Base-by-base conservation (phyloP, 495 filamentous ascomycete species). In the Thermochaetoides thermophila region DNA sequence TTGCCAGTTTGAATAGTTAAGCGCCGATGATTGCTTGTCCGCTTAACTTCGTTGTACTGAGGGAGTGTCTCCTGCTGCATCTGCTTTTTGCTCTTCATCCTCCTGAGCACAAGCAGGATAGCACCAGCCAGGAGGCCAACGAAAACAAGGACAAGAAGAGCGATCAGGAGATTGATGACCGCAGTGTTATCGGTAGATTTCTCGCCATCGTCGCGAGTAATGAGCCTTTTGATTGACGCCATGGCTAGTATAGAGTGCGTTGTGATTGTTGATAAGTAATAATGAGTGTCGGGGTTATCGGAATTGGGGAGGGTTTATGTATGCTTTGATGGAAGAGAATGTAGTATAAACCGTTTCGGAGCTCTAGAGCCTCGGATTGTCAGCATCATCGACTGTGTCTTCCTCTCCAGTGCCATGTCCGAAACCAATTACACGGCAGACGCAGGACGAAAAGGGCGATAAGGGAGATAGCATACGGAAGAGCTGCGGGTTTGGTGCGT, bases 61-160 rank as follows among this genome's bases (percentile, higher is more conserved):
- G 58, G 86, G 50, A 59, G 71, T 32, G 57, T 64, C 42, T 60
- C 54, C 45, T 42, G 52, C 48, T 76, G 73, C 49, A 71, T 43
- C 35, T 53, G 49, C 32, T 46, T 51, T 43, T 55, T 48, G 13
- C 49, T 53, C 35, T 51, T 53, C 17, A 41, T 66, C 43, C 73
- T 69, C 51, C 80, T 78, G 37, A 97, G 57, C 39, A 84, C 44
- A 25, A 84, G 57, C 22, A 95, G 74, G 12, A 59, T 57, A 32
- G 64, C 76, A 27, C 80, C 64, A 20, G 84, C 62, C 27, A 69
- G 42, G 32, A 92, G 61, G 28, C 64, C 73, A 44, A 83, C 49
- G 39, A 84, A 64, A 43, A 84, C 53, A 18, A 97, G 63, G 40
- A 78, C 74, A 34, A 96, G 59, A 11, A 96, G 74, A 19, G 73